phyloP scores from a whole-genome alignment of 139 green algal species.

The Tetratostichococcus sp. region DNA sequence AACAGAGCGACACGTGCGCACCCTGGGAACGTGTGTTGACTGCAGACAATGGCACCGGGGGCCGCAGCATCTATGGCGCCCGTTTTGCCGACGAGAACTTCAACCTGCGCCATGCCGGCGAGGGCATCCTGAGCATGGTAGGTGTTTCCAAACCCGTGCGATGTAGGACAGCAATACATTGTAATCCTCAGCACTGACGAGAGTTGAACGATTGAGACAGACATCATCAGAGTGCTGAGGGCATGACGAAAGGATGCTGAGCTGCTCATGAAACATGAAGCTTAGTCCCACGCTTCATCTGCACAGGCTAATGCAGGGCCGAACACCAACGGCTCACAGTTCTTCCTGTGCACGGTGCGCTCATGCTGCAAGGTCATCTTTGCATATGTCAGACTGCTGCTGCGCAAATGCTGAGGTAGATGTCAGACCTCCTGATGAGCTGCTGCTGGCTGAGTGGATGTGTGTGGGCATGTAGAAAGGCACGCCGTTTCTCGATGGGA shows the following conservation, averaged over 20 bases:
- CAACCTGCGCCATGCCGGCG: slow-evolving; percentile 70
- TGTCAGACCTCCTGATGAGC: no score
- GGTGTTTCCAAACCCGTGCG: background rate
- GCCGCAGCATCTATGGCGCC: slow-evolving; percentile 65
- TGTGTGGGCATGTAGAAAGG: background rate
- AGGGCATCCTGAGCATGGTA: slow-evolving; percentile 61
- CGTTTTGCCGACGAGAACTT: slow-evolving; percentile 85
- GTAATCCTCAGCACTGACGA: no score
- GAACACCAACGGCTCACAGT: slow-evolving; percentile 78
- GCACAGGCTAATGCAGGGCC: slow-evolving; percentile 48
- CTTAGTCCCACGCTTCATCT: no score
- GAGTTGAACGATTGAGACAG: no score
- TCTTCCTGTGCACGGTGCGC: slow-evolving; percentile 70
- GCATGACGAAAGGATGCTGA: no score
- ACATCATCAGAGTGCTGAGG: no score
- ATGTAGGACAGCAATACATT: no score
- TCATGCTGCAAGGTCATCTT: background rate
- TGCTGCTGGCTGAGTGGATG: no score
- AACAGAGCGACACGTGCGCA: no score
- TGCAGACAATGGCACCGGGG: slow-evolving; percentile 26
- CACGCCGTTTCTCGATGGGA: slow-evolving; percentile 76
- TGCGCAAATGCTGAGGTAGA: no score
- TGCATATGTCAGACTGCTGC: no score
- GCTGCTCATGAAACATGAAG: no score
- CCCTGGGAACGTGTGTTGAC: slow-evolving; percentile 91